Evolutionary conservation across 805 yeast species (phyloP).

Genomic region (Candida xyloterini): DNA sequence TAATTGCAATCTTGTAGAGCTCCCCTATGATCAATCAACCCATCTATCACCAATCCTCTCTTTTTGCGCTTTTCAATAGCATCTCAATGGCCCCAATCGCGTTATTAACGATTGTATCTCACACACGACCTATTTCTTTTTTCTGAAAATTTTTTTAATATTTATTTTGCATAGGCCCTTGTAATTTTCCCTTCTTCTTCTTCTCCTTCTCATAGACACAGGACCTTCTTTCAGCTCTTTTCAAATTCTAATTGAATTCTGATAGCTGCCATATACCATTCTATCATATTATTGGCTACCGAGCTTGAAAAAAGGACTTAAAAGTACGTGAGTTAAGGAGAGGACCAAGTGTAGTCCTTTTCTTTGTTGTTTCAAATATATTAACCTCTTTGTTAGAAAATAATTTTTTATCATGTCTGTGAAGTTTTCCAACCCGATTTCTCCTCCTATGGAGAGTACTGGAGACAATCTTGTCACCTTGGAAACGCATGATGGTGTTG

Average conservation of each 20-base stretch:
- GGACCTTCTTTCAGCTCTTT: constrained; percentile 30
- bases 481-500: constrained; percentile 82
- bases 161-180: constrained; percentile 14
- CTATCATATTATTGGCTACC: constrained; percentile 6
- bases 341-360: constrained; percentile 3
- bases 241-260: constrained; percentile 10
- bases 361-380: neutral
- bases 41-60: too few relatives aligned
- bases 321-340: constrained; percentile 13
- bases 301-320: constrained; percentile 11
- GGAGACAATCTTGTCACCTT: constrained; percentile 83
- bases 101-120: neutral
- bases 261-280: constrained; percentile 12
- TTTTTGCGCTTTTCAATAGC: neutral
- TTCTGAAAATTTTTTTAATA: constrained; percentile 8
- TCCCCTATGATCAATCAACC: too few relatives aligned
- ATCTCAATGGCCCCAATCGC: neutral
- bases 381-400: constrained; percentile 4
- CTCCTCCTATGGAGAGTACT: constrained; percentile 84
- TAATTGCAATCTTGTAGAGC: neutral
- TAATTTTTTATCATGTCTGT: constrained; percentile 31
- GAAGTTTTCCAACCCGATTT: constrained; percentile 72
- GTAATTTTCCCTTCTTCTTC: constrained; percentile 29
- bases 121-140: constrained; percentile 13
- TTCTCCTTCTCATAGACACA: constrained; percentile 38